Evolutionary conservation across 169 alveolate species (phyloP).

Genomic region (Plasmodium inui): DNA sequence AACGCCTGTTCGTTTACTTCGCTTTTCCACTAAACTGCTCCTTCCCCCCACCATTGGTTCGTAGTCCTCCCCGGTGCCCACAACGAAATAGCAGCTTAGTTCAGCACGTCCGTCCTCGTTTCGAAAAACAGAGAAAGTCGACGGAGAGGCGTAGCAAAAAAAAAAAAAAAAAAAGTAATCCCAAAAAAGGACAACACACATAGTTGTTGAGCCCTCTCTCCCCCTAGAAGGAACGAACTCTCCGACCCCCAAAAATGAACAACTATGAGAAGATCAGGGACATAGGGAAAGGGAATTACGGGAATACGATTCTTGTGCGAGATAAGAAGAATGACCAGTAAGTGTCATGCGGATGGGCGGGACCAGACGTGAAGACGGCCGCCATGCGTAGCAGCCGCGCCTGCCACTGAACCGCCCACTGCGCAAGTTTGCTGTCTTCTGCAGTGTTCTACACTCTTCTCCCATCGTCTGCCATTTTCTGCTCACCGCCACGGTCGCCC

Average conservation of each 20-base stretch:
- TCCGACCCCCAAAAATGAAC: conserved; percentile 19
- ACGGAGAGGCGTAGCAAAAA: background rate
- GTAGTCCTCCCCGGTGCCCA: background rate
- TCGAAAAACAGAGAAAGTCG: background rate
- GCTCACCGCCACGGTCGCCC: background rate
- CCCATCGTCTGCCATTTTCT: background rate
- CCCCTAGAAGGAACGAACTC: background rate
- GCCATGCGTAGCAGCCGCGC: background rate
- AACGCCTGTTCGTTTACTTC: background rate
- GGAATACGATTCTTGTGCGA: conserved; percentile 80
- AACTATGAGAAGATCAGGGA: conserved; percentile 72
- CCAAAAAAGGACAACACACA: background rate
- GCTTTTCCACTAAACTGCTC: background rate
- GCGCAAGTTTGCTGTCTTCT: too few species aligned
- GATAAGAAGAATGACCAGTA: conserved; percentile 79
- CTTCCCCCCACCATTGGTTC: background rate
- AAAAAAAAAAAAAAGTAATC: background rate
- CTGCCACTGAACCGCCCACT: background rate
- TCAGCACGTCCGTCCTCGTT: background rate
- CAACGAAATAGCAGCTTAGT: background rate
- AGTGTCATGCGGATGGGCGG: conserved; percentile 4
- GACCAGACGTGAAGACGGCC: background rate
- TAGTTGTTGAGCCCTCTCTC: background rate
- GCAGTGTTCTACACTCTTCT: too few species aligned
- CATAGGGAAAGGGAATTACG: conserved; percentile 84